These are phyloP conservation scores for Saccharomycopsis hybrid DNA, from an alignment of 1,139 yeast species.

Conservation along the genomic window DNA sequence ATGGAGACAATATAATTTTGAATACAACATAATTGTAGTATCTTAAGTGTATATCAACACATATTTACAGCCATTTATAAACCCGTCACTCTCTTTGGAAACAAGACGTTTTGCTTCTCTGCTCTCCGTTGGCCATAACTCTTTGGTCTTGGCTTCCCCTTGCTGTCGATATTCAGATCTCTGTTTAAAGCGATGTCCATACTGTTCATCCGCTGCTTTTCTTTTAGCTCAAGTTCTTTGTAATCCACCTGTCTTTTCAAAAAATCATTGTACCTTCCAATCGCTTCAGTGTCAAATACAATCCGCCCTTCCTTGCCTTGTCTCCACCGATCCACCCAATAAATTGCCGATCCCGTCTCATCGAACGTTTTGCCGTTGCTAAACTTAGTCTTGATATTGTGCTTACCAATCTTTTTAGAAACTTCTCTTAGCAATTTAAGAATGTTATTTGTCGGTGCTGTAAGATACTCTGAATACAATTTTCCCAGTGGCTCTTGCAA, in stretches of 20 bases:
- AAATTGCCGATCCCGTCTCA: conserved; percentile 57
- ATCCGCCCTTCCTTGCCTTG: conserved; percentile 40
- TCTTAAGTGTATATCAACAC: no score
- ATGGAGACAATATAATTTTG: no score
- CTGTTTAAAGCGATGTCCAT: conserved; percentile 27
- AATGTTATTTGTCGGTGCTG: conserved; percentile 70
- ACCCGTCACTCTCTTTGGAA: no score
- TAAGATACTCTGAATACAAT: conserved; percentile 39
- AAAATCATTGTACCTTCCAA: conserved; percentile 21
- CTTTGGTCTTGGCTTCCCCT: conserved; percentile 3
- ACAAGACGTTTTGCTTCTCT: conserved; percentile 11
- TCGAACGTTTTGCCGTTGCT: conserved; percentile 33
- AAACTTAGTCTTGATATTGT: conserved; percentile 29
- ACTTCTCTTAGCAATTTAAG: conserved; percentile 53
- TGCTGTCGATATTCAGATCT: conserved; percentile 2
- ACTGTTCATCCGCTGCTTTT: conserved; percentile 25
- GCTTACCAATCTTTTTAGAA: conserved; percentile 37
- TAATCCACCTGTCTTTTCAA: conserved; percentile 20
- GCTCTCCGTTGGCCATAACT: conserved; percentile 4
- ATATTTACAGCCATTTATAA: no score
- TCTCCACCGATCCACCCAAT: conserved; percentile 64
- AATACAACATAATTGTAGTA: no score
- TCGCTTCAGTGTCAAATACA: conserved; percentile 26
- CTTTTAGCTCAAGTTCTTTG: conserved; percentile 22
- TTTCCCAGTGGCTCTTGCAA: conserved; percentile 41